phyloP scores from a whole-genome alignment of 2,329 filamentous ascomycete species.

The Monilinia polystroma region DNA sequence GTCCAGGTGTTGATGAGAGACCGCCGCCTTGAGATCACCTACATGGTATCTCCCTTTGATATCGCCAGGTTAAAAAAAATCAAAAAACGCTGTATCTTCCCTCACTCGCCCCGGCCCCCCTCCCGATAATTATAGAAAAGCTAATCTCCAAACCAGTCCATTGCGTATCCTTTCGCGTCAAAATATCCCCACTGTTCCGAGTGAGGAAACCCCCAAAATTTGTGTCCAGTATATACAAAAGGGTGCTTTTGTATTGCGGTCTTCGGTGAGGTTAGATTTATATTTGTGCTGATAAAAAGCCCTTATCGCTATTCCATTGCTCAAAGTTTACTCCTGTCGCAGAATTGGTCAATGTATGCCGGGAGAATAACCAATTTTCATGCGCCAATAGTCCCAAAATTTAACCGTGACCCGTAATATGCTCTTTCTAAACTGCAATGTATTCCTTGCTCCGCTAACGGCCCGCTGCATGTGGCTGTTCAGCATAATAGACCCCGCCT shows the following conservation, averaged over 20 bases:
- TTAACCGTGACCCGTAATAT: slow-evolving; percentile 10
- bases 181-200: not conserved
- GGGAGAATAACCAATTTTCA: slow-evolving; percentile 5
- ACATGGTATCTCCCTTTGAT: not conserved
- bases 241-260: not conserved
- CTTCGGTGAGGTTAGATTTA: slow-evolving; percentile 17
- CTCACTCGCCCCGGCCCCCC: not conserved
- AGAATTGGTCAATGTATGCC: slow-evolving; percentile 8
- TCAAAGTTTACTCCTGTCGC: slow-evolving; percentile 4
- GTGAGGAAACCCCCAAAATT: slow-evolving; percentile 13
- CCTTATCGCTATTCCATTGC: slow-evolving; percentile 11
- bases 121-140: slow-evolving; percentile 14
- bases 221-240: slow-evolving; percentile 21
- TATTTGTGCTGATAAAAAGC: slow-evolving; percentile 7
- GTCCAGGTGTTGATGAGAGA: slow-evolving; percentile 5
- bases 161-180: slow-evolving; percentile 15
- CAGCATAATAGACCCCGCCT: slow-evolving; percentile 34
- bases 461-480: slow-evolving; percentile 29
- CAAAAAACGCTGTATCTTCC: not conserved
- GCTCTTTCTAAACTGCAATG: slow-evolving; percentile 1
- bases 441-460: slow-evolving; percentile 15
- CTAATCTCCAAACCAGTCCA: slow-evolving; percentile 4
- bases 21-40: slow-evolving; percentile 8
- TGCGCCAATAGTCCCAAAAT: slow-evolving; percentile 14
- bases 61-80: slow-evolving; percentile 7